Conservation (phyloP, 768 basidiomycete species). For the Lactarius vividus region DNA sequence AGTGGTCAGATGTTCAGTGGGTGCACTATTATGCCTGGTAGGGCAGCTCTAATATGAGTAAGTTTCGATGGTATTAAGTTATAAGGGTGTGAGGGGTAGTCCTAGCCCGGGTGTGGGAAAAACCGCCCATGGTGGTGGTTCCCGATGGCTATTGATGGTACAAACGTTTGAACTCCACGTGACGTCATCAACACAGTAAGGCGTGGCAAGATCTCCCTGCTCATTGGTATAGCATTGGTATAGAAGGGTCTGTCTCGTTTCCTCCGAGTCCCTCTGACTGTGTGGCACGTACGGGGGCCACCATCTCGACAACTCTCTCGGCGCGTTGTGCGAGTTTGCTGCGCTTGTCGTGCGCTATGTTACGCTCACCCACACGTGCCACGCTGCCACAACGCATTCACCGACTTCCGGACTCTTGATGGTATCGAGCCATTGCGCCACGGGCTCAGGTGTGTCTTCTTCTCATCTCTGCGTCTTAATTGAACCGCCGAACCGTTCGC, state of each 20-base stretch:
- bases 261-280: constrained; percentile 45
- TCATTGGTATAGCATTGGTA: too few relatives aligned
- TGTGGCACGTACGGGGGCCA: constrained; percentile 71
- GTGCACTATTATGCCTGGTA: too few relatives aligned
- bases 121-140: too few relatives aligned
- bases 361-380: constrained; percentile 84
- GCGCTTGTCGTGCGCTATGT: constrained; percentile 92
- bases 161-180: constrained; percentile 63
- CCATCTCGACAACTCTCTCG: constrained; percentile 89
- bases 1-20: too few relatives aligned
- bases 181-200: constrained; percentile 60
- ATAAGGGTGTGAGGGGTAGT: too few relatives aligned
- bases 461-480: neutral
- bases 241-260: neutral
- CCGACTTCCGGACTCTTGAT: constrained; percentile 70
- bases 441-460: constrained; percentile 55
- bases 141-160: too few relatives aligned
- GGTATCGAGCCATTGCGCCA: constrained; percentile 57
- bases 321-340: constrained; percentile 75
- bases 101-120: too few relatives aligned
- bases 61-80: too few relatives aligned
- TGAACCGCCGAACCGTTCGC: constrained; percentile 1
- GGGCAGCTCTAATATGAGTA: too few relatives aligned
- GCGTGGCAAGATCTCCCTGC: constrained; percentile 78
- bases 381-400: constrained; percentile 93